Evolutionary conservation across 202 grass and related monocot species (phyloP).

Genomic region (Elaeis oleifera): DNA sequence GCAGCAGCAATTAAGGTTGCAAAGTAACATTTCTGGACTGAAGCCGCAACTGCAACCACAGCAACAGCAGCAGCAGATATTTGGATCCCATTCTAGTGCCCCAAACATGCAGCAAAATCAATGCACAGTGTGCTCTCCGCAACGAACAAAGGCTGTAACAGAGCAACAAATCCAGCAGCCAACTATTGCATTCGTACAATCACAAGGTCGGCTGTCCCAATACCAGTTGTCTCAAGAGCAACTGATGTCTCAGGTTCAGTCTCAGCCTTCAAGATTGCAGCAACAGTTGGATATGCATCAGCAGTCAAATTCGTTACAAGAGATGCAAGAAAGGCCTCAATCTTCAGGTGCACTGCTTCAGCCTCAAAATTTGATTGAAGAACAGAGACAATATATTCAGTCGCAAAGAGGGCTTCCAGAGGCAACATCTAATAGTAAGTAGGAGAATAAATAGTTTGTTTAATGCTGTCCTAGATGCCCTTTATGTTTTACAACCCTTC

Average conservation of each 20-base stretch:
- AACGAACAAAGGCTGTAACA: not conserved
- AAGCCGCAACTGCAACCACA: no score
- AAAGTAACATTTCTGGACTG: no score
- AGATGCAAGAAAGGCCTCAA: not conserved
- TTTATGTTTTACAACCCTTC: no score
- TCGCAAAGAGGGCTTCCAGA: not conserved
- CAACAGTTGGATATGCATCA: not conserved
- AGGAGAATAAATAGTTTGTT: not conserved
- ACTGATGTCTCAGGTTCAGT: not conserved
- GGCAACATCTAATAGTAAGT: constrained; percentile 1
- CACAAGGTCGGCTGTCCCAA: not conserved
- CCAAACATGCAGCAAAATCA: not conserved
- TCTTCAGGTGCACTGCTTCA: not conserved
- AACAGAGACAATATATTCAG: not conserved
- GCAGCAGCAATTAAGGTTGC: no score
- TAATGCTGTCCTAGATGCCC: no score
- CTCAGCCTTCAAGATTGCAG: not conserved
- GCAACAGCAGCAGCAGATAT: no score
- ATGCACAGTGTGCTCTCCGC: not conserved
- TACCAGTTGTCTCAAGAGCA: not conserved
- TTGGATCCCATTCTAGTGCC: not conserved
- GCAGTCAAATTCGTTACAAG: not conserved
- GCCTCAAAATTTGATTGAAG: not conserved
- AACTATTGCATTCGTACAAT: not conserved
- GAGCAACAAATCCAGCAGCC: not conserved